phyloP scores from a whole-genome alignment of 2,329 filamentous ascomycete species.

The Aspergillus tubingensis region DNA sequence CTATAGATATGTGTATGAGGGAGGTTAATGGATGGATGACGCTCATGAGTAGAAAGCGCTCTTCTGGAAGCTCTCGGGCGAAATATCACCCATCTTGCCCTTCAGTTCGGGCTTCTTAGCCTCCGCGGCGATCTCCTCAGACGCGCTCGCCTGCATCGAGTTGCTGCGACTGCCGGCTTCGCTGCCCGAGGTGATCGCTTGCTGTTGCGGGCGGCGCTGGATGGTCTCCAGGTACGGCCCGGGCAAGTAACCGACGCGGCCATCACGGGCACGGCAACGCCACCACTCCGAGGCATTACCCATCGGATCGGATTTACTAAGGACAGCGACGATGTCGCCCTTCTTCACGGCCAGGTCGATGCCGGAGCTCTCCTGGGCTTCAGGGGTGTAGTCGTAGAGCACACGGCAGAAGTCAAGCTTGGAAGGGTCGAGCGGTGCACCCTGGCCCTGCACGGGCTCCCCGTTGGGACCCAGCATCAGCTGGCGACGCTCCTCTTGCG shows the following conservation, averaged over 20 bases:
- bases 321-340: conserved; percentile 90
- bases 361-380: conserved; percentile 63
- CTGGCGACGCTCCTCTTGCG: conserved; percentile 70
- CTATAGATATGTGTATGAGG: neutral
- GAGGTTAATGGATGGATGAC: neutral
- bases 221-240: conserved; percentile 84
- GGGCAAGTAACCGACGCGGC: conserved; percentile 87
- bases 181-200: conserved; percentile 45
- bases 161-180: conserved; percentile 53
- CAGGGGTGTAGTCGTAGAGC: conserved; percentile 89
- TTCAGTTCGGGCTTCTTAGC: conserved; percentile 52
- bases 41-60: conserved; percentile 65
- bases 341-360: conserved; percentile 92
- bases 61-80: conserved; percentile 71
- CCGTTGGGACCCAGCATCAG: conserved; percentile 56
- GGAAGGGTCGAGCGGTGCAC: conserved; percentile 71
- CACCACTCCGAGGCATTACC: conserved; percentile 96
- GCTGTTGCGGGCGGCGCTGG: conserved; percentile 53
- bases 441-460: conserved; percentile 35
- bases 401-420: conserved; percentile 97
- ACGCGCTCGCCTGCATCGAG: conserved; percentile 50
- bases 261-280: conserved; percentile 88
- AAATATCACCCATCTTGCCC: conserved; percentile 65
- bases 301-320: conserved; percentile 88
- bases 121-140: conserved; percentile 25